Percentiles rank a stretch among this genome's conserved stretches.
Evolutionary conservation across 352 stramenopile species (phyloP).

Genomic region (Globisporangium recalcitrans): DNA sequence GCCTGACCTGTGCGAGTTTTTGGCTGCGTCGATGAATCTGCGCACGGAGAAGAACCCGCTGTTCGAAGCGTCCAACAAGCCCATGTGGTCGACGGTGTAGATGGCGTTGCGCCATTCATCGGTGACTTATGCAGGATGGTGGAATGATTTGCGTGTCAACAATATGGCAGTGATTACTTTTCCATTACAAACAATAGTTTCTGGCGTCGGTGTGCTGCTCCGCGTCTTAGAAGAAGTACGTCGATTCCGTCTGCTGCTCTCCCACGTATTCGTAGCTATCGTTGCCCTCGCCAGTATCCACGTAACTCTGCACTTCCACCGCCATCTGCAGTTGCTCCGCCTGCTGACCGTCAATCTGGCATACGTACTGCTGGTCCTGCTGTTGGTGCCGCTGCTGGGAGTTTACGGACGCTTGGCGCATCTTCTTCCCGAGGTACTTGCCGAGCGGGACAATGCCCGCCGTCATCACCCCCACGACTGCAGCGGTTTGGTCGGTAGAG

Average conservation of each 20-base stretch:
- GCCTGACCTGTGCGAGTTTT: slow-evolving; percentile 37
- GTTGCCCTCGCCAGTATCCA: not conserved
- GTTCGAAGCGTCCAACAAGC: slow-evolving; percentile 38
- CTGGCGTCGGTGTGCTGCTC: too few species aligned
- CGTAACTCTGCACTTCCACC: not conserved
- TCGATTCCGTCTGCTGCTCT: slow-evolving; percentile 7
- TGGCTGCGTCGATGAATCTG: slow-evolving; percentile 51
- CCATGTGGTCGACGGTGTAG: slow-evolving; percentile 51
- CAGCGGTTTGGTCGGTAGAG: not conserved
- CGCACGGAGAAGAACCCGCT: slow-evolving; percentile 43
- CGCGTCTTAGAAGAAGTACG: slow-evolving; percentile 5
- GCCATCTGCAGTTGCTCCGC: not conserved
- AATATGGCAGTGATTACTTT: not conserved
- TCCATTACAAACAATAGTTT: not conserved
- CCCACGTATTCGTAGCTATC: slow-evolving; percentile 4
- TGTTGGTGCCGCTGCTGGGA: slow-evolving; percentile 4
- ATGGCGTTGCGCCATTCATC: not conserved
- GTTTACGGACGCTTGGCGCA: not conserved
- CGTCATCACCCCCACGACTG: not conserved
- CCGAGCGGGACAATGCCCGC: slow-evolving; percentile 8
- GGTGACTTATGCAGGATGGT: too few species aligned
- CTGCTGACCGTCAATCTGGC: not conserved
- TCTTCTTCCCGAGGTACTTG: slow-evolving; percentile 9
- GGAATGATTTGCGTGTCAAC: too few species aligned
- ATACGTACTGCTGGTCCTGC: slow-evolving; percentile 1